These are phyloP conservation scores for Blastomyces gilchristii DNA, from an alignment of 2,329 filamentous ascomycete species.

Conservation along the genomic window DNA sequence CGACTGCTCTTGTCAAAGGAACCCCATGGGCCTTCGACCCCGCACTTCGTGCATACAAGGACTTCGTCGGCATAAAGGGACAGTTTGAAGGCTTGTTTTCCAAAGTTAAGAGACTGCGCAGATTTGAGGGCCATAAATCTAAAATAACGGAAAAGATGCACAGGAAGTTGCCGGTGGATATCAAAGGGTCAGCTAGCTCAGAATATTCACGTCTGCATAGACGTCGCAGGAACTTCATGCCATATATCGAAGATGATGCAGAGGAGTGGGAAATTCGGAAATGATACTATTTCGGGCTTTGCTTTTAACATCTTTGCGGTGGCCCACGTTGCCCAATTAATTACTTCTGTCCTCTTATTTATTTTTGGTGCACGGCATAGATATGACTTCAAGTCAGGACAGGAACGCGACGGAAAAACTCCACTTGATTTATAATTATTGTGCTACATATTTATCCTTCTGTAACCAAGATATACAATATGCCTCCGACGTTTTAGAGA, in stretches of 20 bases:
- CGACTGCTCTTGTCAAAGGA: not conserved
- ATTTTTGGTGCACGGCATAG: not conserved
- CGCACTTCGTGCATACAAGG: constrained; percentile 11
- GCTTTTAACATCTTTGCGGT: not conserved
- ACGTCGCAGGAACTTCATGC: constrained; percentile 2
- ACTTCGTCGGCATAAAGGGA: constrained; percentile 10
- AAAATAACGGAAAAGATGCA: not conserved
- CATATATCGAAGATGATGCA: not conserved
- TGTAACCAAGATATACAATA: not conserved
- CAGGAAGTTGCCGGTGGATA: not conserved
- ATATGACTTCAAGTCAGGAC: not conserved
- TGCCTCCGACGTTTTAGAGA: not conserved
- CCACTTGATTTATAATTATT: not conserved
- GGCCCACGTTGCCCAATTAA: not conserved
- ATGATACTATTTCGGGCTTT: not conserved
- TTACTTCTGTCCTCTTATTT: not conserved
- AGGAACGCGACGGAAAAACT: not conserved
- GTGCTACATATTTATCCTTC: not conserved
- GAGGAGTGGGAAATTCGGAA: not conserved
- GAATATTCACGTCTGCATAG: not conserved
- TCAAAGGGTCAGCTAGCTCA: not conserved
- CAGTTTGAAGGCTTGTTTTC: constrained; percentile 3
- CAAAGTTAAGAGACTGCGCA: constrained; percentile 3
- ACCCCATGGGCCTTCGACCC: constrained; percentile 12
- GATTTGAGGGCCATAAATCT: not conserved